Percentiles rank a stretch among this genome's conserved stretches.
These are phyloP conservation scores for Aristolochia californica DNA, from an alignment of 164 flowering plant genomes.

Conservation along the genomic window DNA sequence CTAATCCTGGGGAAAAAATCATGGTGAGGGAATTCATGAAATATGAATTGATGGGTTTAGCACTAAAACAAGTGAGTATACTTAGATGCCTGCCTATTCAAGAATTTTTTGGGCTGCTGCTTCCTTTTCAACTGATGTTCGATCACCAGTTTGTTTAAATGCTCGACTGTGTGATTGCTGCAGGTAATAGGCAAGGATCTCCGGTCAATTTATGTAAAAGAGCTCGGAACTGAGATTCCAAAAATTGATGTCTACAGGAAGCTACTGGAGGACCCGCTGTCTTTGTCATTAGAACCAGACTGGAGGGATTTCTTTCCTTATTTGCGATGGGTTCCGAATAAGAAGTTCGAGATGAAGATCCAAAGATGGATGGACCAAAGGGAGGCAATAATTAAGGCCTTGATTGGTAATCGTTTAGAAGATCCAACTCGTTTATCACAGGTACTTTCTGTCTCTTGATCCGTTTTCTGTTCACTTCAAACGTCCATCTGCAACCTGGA, in stretches of 20 bases:
- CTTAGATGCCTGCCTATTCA: too few relatives aligned
- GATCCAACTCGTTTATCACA: too few relatives aligned
- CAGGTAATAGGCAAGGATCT: constrained; percentile 77
- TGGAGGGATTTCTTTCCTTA: constrained; percentile 99
- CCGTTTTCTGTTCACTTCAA: too few relatives aligned
- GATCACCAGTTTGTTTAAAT: too few relatives aligned
- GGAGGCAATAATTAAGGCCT: constrained; percentile 50
- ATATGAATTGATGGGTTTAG: constrained; percentile 58
- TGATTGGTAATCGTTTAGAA: constrained; percentile 15
- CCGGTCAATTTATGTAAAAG: constrained; percentile 55
- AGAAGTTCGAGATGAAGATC: constrained; percentile 40
- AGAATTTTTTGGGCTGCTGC: too few relatives aligned
- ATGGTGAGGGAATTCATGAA: constrained; percentile 48
- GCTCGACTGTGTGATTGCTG: neutral
- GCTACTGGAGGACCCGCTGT: constrained; percentile 61
- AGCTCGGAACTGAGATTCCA: constrained; percentile 44
- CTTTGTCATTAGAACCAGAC: constrained; percentile 80
- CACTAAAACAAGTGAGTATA: constrained; percentile 60
- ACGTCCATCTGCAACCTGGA: too few relatives aligned
- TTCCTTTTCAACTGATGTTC: neutral
- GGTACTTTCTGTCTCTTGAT: too few relatives aligned
- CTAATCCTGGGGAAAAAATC: constrained; percentile 32
- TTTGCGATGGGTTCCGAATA: constrained; percentile 79
- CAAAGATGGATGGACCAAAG: constrained; percentile 33
- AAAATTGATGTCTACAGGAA: constrained; percentile 45